phyloP scores from a whole-genome alignment of 352 stramenopile genomes.

The Pythium brassicae region DNA sequence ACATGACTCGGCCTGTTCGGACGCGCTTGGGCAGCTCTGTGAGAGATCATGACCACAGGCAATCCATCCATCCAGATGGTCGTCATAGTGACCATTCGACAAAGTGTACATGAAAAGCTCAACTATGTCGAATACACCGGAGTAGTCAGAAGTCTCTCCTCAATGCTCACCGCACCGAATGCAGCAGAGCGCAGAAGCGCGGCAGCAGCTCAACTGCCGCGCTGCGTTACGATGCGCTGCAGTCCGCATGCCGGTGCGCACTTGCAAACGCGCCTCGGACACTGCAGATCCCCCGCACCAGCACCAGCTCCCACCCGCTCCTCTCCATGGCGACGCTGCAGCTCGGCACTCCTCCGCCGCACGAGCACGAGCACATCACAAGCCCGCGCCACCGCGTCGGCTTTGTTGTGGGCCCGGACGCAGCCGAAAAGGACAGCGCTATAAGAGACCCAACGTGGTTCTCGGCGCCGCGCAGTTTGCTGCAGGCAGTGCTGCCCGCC shows the following conservation, averaged over 20 bases:
- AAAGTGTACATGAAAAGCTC: neutral
- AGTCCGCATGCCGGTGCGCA: neutral
- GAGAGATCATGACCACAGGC: neutral
- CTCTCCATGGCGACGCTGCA: neutral
- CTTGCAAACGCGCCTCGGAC: neutral
- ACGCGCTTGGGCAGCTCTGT: too few species aligned
- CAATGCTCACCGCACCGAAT: neutral
- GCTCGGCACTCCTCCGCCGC: too few species aligned
- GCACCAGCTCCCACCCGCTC: neutral
- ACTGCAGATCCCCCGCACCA: too few species aligned
- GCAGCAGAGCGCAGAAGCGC: neutral
- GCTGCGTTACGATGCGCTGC: neutral
- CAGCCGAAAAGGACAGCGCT: conserved; percentile 49
- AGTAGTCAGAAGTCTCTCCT: neutral
- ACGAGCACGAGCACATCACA: neutral
- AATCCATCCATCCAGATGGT: neutral
- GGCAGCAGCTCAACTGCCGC: neutral
- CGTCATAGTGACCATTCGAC: conserved; percentile 1
- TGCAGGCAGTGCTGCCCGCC: conserved; percentile 49
- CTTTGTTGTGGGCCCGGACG: too few species aligned
- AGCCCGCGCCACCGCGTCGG: neutral
- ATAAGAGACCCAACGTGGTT: conserved; percentile 72
- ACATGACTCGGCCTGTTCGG: too few species aligned
- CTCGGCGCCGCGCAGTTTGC: conserved; percentile 47
- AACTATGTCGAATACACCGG: neutral